A percentile compares a stretch with the other conserved stretches of the same genome.
phyloP scores from a whole-genome alignment of 2,329 filamentous ascomycete genomes.

The Beauveria scarabaeidicola region DNA sequence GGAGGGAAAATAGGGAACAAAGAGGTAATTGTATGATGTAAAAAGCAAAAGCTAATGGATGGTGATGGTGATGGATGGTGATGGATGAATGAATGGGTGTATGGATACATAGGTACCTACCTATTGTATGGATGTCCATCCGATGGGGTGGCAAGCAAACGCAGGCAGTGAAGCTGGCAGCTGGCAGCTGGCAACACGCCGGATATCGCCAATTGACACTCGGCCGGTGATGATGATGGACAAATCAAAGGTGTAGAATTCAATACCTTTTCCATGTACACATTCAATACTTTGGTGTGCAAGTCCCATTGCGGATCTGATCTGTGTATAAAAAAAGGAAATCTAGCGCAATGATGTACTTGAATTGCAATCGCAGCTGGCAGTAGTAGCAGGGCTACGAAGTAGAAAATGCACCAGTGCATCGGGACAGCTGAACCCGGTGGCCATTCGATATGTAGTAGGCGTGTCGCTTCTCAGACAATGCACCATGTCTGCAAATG shows the following conservation, averaged over 20 bases:
- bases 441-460: not conserved
- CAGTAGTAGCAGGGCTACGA: not conserved
- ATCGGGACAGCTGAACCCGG: not conserved
- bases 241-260: no score
- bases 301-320: no score
- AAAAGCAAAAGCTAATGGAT: conserved; percentile 2
- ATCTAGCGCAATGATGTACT: not conserved
- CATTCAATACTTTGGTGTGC: no score
- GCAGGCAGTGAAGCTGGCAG: not conserved
- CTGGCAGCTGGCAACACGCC: not conserved
- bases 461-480: not conserved
- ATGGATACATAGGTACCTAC: not conserved
- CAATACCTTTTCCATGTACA: no score
- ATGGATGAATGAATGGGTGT: not conserved
- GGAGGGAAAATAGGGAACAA: not conserved
- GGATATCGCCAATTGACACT: not conserved
- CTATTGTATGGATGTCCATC: no score
- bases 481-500: not conserved
- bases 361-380: not conserved
- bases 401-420: not conserved
- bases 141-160: not conserved
- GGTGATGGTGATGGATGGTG: not conserved
- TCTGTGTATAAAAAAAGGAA: no score
- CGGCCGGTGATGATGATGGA: not conserved
- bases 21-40: not conserved